These are phyloP conservation scores for Podospora bellae-mahoneyi DNA, from an alignment of 495 filamentous ascomycete species.

Conservation along the genomic window DNA sequence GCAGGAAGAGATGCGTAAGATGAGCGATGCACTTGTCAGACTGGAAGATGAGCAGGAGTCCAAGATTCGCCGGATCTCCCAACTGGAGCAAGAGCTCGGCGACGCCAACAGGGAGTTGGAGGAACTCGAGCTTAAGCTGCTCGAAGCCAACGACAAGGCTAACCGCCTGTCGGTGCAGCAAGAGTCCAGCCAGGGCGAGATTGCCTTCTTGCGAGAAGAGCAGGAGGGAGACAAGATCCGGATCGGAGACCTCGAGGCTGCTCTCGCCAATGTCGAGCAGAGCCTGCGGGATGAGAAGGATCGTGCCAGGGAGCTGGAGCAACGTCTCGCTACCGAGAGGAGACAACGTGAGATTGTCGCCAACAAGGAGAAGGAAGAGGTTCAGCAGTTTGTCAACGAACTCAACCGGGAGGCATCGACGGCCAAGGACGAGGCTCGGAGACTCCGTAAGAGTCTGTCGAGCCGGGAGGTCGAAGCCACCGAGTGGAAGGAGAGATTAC, in stretches of 20 bases:
- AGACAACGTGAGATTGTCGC: slow-evolving; percentile 84
- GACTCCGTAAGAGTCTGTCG: slow-evolving; percentile 74
- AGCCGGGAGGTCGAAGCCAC: slow-evolving; percentile 81
- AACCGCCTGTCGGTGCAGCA: slow-evolving; percentile 83
- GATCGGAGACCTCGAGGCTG: slow-evolving; percentile 86
- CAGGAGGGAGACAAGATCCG: slow-evolving; percentile 98
- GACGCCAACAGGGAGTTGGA: slow-evolving; percentile 76
- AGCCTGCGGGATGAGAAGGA: slow-evolving; percentile 77
- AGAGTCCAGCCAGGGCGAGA: slow-evolving; percentile 88
- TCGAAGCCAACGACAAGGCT: slow-evolving; percentile 78
- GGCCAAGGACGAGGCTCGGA: slow-evolving; percentile 82
- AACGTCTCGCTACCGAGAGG: slow-evolving; percentile 70
- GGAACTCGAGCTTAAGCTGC: slow-evolving; percentile 67
- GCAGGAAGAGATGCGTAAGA: slow-evolving; percentile 85
- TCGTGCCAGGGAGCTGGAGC: slow-evolving; percentile 71
- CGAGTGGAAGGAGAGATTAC: slow-evolving; percentile 82
- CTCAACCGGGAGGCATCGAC: slow-evolving; percentile 75
- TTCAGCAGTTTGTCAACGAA: slow-evolving; percentile 69
- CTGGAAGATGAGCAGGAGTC: slow-evolving; percentile 82
- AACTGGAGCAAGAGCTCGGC: slow-evolving; percentile 69
- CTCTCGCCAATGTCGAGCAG: slow-evolving; percentile 68
- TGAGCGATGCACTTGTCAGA: slow-evolving; percentile 77
- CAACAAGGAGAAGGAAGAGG: slow-evolving; percentile 81
- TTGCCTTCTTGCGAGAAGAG: slow-evolving; percentile 92
- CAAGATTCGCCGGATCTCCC: slow-evolving; percentile 58